Conservation (phyloP, 2,329 filamentous ascomycete genomes). For the Fusarium tjaetaba region DNA sequence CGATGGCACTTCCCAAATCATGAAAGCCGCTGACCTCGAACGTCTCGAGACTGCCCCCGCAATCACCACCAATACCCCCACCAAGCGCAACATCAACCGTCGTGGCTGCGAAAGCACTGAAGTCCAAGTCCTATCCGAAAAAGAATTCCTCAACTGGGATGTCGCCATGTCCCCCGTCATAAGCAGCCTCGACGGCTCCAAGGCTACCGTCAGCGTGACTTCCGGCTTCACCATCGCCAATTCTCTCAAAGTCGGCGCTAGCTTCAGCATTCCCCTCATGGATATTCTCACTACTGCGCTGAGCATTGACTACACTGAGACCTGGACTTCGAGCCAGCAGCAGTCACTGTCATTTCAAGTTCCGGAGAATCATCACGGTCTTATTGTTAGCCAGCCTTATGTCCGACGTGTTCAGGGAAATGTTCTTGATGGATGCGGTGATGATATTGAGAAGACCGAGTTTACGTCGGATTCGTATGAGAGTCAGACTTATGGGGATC, state of each 20-base stretch:
- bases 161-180: slow-evolving; percentile 37
- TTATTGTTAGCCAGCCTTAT: slow-evolving; percentile 41
- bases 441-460: slow-evolving; percentile 8
- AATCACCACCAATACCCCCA: background rate
- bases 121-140: slow-evolving; percentile 30
- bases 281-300: slow-evolving; percentile 13
- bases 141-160: slow-evolving; percentile 39
- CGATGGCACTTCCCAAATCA: slow-evolving; percentile 31
- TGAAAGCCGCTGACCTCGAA: slow-evolving; percentile 34
- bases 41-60: slow-evolving; percentile 26
- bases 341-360: slow-evolving; percentile 31
- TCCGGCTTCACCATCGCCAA: slow-evolving; percentile 31
- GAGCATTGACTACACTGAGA: slow-evolving; percentile 21
- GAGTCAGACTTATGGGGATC: slow-evolving; percentile 27
- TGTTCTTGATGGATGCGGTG: slow-evolving; percentile 28
- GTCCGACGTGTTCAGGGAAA: slow-evolving; percentile 32
- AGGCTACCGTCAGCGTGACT: slow-evolving; percentile 19
- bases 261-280: slow-evolving; percentile 2
- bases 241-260: slow-evolving; percentile 6
- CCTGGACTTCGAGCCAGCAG: slow-evolving; percentile 26
- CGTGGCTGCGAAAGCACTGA: slow-evolving; percentile 34
- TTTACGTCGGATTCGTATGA: slow-evolving; percentile 31
- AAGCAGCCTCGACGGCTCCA: slow-evolving; percentile 29
- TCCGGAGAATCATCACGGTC: slow-evolving; percentile 24
- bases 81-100: background rate